Percentiles rank a stretch among this genome's conserved stretches.
phyloP scores from a whole-genome alignment of 2,329 filamentous ascomycete genomes.

The Curvularia verruculosa region DNA sequence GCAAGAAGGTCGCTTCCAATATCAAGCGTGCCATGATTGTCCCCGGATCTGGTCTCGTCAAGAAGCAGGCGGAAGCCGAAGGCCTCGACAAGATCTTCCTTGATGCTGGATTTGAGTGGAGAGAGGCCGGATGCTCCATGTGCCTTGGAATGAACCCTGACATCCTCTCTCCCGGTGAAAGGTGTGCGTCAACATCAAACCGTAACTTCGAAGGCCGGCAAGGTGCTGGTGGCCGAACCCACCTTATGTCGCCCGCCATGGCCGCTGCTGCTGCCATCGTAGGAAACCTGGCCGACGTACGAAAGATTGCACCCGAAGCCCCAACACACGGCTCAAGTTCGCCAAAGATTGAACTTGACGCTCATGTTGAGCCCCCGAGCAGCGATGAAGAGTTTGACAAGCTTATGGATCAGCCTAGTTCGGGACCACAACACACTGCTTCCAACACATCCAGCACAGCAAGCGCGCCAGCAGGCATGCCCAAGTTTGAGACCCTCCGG shows the following conservation, averaged over 20 bases:
- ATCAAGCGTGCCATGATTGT: conserved; percentile 96
- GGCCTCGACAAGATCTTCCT: conserved; percentile 91
- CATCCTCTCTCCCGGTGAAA: conserved; percentile 88
- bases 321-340: conserved; percentile 55
- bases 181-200: conserved; percentile 94
- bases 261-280: conserved; percentile 88
- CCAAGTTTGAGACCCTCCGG: conserved; percentile 82
- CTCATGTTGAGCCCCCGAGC: conserved; percentile 61
- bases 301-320: conserved; percentile 68
- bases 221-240: conserved; percentile 87
- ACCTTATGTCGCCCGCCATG: conserved; percentile 97
- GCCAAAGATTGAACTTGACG: conserved; percentile 65
- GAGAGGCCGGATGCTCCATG: conserved; percentile 98
- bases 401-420: conserved; percentile 65
- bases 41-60: conserved; percentile 92
- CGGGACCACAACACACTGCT: conserved; percentile 70
- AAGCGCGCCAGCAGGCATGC: conserved; percentile 66
- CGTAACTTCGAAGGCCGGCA: conserved; percentile 98
- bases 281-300: conserved; percentile 90
- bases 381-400: conserved; percentile 69
- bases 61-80: conserved; percentile 87
- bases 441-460: conserved; percentile 54
- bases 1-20: conserved; percentile 83
- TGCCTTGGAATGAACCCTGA: conserved; percentile 99
- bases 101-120: conserved; percentile 95